Base-by-base conservation (phyloP, 1,284 basidiomycete species). In the Trichosporon sp. region DNA sequence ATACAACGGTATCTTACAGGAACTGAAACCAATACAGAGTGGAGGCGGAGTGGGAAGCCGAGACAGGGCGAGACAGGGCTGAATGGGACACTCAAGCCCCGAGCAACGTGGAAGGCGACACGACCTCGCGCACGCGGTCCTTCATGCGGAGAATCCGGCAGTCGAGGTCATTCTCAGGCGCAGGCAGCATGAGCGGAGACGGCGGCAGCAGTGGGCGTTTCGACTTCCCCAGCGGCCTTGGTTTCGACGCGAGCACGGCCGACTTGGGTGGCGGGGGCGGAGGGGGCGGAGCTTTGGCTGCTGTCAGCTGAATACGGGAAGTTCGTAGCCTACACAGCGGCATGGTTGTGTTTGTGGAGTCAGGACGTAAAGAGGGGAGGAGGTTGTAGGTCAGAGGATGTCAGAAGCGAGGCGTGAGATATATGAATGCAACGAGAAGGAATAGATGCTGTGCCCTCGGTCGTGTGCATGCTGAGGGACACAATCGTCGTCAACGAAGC, bases 101-200 rank as follows among this genome's bases (percentile, higher is more conserved):
- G 2, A 63, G 59, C 14, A 63, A 32, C 6, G 59, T 63, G 0
- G 59, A 63, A 3, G 59, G 59, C 32, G 59, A 63, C 59, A 63
- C 59, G 16, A 63, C 31, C 6, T 63, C 59, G 31, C 59, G 59
- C 11, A 35, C 16, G 8, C 32, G 31, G 5, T n/a, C 7, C 59
- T 63, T 63, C 14, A 21, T n/a, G 16, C 32, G 59, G 32, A 63
- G 59, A 14, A 37, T 37, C 32, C 8, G n/a, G 31, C 38, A 40
- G 11, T 63, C 26, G 54, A 19, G 59, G 10, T 63, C 59, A 21
- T 66, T 21, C 63, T 66, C 38, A 21, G 48, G 38, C 37, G 51
- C 64, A 14, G 69, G 69, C 0, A 70, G 69, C 54, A 37, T 26
- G 40, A 70, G 69, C 6, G 69, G 69, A 1, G 69, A 70, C 40